These are phyloP conservation scores for Cercospora sp. DNA, from an alignment of 2,329 filamentous ascomycete species.

Conservation along the genomic window DNA sequence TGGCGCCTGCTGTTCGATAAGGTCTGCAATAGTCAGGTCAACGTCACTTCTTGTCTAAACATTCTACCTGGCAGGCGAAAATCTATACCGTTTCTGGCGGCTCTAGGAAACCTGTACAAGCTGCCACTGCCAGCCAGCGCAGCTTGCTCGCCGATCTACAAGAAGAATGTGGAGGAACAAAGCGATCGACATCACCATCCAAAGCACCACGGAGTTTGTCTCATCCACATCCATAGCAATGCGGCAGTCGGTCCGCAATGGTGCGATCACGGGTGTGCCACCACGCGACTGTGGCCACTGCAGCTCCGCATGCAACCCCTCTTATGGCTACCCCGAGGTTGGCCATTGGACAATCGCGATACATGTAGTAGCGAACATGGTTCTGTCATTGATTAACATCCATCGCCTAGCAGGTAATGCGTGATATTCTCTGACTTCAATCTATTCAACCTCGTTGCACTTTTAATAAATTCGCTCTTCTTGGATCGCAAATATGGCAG, in stretches of 20 bases:
- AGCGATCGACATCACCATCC: background rate
- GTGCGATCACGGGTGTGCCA: background rate
- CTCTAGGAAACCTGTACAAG: background rate
- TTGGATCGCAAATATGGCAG: background rate
- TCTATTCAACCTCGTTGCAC: background rate
- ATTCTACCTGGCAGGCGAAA: background rate
- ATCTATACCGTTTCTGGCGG: background rate
- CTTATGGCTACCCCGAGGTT: constrained; percentile 5
- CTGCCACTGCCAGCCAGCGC: background rate
- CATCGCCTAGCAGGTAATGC: background rate
- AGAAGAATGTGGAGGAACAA: background rate
- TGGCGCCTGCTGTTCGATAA: background rate
- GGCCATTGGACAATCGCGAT: background rate
- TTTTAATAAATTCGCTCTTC: background rate
- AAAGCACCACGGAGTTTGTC: background rate
- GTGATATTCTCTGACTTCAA: background rate
- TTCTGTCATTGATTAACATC: background rate
- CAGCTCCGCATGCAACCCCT: constrained; percentile 10
- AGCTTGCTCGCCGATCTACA: background rate
- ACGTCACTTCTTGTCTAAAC: background rate
- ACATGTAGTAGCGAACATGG: background rate
- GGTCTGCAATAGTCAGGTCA: background rate
- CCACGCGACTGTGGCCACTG: background rate
- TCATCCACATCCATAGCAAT: background rate
- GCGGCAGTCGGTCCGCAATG: background rate